These are phyloP conservation scores for Blastobotrys peoriensis DNA, from an alignment of 805 yeast genomes.

Conservation along the genomic window DNA sequence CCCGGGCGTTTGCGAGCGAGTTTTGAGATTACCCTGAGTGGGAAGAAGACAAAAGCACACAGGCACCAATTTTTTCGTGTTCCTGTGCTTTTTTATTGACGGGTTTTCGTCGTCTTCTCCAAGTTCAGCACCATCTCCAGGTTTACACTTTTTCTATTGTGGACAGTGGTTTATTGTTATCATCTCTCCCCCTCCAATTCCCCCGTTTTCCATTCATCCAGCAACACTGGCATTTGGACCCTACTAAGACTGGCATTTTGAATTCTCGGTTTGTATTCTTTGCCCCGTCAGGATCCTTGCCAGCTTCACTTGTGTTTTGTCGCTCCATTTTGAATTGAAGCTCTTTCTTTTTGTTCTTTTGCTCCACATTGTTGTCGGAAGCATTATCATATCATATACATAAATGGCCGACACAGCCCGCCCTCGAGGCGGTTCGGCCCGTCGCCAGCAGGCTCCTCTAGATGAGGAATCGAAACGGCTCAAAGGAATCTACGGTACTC, in stretches of 20 bases:
- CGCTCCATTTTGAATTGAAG: no score
- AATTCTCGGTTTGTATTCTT: not conserved
- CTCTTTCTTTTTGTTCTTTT: not conserved
- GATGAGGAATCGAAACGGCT: conserved; percentile 29
- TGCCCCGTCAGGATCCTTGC: not conserved
- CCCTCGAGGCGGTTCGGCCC: not conserved
- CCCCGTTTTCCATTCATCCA: not conserved
- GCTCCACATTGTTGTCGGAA: not conserved
- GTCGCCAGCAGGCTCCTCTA: conserved; percentile 8
- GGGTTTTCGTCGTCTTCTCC: not conserved
- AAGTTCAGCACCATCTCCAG: not conserved
- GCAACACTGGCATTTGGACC: not conserved
- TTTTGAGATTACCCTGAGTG: no score
- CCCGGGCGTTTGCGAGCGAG: no score
- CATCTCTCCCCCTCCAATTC: not conserved
- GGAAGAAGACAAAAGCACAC: no score
- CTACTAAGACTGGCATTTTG: no score
- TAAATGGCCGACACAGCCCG: not conserved
- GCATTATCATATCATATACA: not conserved
- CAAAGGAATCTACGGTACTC: conserved; percentile 25
- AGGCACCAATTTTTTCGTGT: no score
- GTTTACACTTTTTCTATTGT: not conserved
- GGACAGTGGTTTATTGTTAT: not conserved
- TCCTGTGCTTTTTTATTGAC: not conserved
- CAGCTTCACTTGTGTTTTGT: no score